Evolutionary conservation across 208 protist genomes (phyloP), one percentile per base, ranked within the genome.

Genomic region (Strigomonas culicis): DNA sequence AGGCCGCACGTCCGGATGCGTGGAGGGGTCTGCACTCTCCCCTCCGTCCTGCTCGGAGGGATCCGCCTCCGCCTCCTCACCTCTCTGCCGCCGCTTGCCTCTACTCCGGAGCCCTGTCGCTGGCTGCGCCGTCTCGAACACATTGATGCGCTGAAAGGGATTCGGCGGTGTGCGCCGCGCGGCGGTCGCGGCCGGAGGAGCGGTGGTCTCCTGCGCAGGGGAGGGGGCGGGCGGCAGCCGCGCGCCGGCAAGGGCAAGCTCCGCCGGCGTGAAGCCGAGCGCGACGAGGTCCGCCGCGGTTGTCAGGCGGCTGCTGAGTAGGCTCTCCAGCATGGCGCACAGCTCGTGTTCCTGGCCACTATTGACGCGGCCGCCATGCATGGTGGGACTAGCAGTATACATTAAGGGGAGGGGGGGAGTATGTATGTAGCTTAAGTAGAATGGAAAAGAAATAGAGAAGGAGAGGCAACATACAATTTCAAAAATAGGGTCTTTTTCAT

Each of bases 181-280:
- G n/a, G n/a, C n/a, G n/a, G n/a, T n/a, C n/a, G n/a, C n/a, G n/a
- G n/a, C n/a, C 15, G 19, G 41, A 47, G 15, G 41, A 47, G 15
- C 19, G 41, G 1, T 22, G 27, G 36, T 58, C 25, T 43, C n/a
- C n/a, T n/a, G n/a, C n/a, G n/a, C n/a, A n/a, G n/a, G n/a, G n/a
- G n/a, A n/a, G n/a, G n/a, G n/a, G n/a, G n/a, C n/a, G n/a, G n/a
- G n/a, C n/a, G n/a, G n/a, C n/a, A n/a, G n/a, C n/a, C n/a, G n/a
- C n/a, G n/a, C n/a, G n/a, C n/a, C n/a, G n/a, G n/a, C n/a, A n/a
- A n/a, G n/a, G n/a, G n/a, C n/a, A n/a, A 75, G 13, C 31, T 75
- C 70, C 25, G 7, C 59, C 11, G 30, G 30, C 2, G 70, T 66
- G 62, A 75, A 65, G 25, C 70, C 70, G 15, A 69, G 30, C 17